Evolutionary conservation across 805 yeast genomes (phyloP), one percentile per base, ranked within the genome.

Genomic region (Saccharomycopsis capsularis): DNA sequence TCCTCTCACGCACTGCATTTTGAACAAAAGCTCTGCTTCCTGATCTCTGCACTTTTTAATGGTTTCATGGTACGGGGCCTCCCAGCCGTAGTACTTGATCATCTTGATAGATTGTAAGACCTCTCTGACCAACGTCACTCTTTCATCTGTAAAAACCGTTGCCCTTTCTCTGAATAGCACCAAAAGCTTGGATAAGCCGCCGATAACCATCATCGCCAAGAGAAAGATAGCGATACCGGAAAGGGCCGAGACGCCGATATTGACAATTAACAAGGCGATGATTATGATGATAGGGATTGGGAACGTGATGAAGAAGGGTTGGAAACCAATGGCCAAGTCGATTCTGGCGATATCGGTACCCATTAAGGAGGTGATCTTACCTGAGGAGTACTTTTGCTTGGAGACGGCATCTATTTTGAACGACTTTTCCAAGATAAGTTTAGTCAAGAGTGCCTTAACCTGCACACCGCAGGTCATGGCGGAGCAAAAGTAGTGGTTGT

Each of bases 21-120:
- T 67, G 57, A 76, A 70, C 55, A 86, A 69, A 46, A 71, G 66
- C 6, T 56, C 54, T 74, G 82, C 78, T 64, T 87, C 95, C 23
- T 68, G 62, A 0, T 57, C 56, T 59, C 96, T 73, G 36, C 76
- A 67, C 3, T 69, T 69, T 4, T 76, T 57, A 39, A 86, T 74
- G 41, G 74, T 62, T 13, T 70, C 62, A 47, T 71, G 69, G 62
- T 85, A 87, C 1, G 95, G 85, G 23, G 71, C 72, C 65, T 88
- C 95, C 95, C 95, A 87, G 1, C 91, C 82, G 61, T 87, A 87
- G 62, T 74, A 85, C 67, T 87, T 87, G 65, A 87, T 83, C 62
- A 82, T 74, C 57, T 78, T 81, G 66, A 82, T 73, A 58, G 78
- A 75, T 54, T 70, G 73, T 52, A 82, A 64, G 29, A 80, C 74